Conservation (phyloP, 331 rosid species). For the Cydonia oblonga region DNA sequence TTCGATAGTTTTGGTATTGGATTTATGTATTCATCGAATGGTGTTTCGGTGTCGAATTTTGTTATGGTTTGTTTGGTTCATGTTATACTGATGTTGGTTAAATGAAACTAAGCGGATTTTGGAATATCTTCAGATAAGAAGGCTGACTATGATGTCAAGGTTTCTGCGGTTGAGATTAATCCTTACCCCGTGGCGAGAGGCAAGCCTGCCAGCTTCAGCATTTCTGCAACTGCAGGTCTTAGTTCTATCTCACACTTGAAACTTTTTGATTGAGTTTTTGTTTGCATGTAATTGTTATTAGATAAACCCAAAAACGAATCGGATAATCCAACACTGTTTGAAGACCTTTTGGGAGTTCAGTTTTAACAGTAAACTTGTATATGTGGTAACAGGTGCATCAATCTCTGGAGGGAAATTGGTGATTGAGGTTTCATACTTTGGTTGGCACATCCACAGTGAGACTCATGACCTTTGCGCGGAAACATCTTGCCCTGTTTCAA, state of each 20-base stretch:
- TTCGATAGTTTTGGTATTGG: neutral
- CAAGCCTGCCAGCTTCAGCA: constrained; percentile 62
- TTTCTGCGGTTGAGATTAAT: constrained; percentile 55
- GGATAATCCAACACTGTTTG: neutral
- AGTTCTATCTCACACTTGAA: neutral
- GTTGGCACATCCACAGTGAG: constrained; percentile 61
- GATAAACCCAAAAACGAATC: neutral
- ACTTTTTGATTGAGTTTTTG: neutral
- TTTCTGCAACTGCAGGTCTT: constrained; percentile 66
- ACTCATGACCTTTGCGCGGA: constrained; percentile 61
- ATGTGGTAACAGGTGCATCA: constrained; percentile 36
- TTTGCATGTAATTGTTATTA: neutral
- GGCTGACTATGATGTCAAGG: constrained; percentile 48
- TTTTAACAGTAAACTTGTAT: neutral
- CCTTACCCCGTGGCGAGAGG: constrained; percentile 75
- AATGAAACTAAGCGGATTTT: neutral
- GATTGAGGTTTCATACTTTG: constrained; percentile 72
- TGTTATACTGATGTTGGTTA: neutral
- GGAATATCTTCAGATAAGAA: constrained; percentile 46
- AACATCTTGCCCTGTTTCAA: constrained; percentile 70
- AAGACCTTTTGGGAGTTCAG: neutral
- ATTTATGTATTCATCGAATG: neutral
- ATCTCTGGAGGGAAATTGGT: constrained; percentile 65
- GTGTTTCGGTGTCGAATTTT: neutral
- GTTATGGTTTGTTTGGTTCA: neutral